Conservation (phyloP, 139 green algal genomes). For the Volvox africanus region DNA sequence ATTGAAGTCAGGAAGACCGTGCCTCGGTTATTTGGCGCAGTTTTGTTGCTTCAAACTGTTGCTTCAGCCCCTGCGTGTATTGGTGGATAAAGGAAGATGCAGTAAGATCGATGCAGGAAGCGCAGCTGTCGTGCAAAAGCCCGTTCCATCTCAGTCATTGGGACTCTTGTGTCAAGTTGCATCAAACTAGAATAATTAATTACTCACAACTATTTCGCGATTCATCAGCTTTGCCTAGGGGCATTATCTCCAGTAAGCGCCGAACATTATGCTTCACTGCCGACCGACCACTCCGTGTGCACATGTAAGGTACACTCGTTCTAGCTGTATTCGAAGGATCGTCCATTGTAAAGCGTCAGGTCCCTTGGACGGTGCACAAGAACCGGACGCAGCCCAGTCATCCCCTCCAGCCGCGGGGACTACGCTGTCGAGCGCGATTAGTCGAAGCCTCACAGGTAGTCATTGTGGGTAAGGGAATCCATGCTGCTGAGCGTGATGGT, state of each 20-base stretch:
- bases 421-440: constrained; percentile 4
- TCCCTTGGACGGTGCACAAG: not conserved
- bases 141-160: too few relatives aligned
- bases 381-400: not conserved
- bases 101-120: too few relatives aligned
- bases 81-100: too few relatives aligned
- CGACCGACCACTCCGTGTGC: not conserved
- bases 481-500: not conserved
- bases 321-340: not conserved
- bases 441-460: constrained; percentile 13
- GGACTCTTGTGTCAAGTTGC: too few relatives aligned
- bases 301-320: not conserved
- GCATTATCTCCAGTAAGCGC: too few relatives aligned
- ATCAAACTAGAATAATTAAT: too few relatives aligned
- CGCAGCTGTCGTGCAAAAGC: too few relatives aligned
- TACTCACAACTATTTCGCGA: too few relatives aligned
- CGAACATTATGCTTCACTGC: not conserved
- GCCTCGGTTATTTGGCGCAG: too few relatives aligned
- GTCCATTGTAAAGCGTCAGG: not conserved
- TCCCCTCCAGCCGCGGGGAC: not conserved
- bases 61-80: too few relatives aligned
- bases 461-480: not conserved
- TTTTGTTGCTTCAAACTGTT: too few relatives aligned
- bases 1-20: not conserved
- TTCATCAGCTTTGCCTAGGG: too few relatives aligned